Evolutionary conservation across 2,329 filamentous ascomycete genomes (phyloP).

Genomic region (Leptographium wingfieldii): DNA sequence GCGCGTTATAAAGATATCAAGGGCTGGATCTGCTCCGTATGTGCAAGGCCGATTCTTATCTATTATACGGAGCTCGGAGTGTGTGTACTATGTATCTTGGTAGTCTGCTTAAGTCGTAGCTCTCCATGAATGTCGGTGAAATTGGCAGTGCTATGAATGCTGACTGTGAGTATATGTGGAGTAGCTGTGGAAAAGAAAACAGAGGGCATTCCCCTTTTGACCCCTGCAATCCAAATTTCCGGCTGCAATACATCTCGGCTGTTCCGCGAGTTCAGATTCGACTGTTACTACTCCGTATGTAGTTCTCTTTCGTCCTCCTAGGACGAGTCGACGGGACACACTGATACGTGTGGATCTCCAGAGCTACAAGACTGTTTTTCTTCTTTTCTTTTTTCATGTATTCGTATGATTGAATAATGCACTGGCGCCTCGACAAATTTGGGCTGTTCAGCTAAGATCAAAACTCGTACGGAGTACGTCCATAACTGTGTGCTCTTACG

Average conservation of each 20-base stretch:
- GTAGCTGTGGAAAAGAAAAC: neutral
- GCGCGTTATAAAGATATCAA: neutral
- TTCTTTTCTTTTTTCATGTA: neutral
- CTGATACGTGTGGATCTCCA: neutral
- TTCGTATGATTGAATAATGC: neutral
- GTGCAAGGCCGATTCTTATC: neutral
- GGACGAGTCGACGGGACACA: neutral
- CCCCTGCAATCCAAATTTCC: conserved; percentile 11
- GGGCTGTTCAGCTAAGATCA: neutral
- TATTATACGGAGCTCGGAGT: neutral
- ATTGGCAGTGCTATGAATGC: neutral
- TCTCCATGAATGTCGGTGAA: neutral
- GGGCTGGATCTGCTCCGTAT: neutral
- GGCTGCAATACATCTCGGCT: conserved; percentile 5
- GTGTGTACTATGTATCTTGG: too few species aligned
- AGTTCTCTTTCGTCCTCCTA: neutral
- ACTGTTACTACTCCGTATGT: neutral
- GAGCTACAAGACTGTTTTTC: neutral
- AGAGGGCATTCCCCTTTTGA: neutral
- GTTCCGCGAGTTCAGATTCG: neutral
- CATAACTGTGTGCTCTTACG: too few species aligned
- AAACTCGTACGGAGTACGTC: neutral
- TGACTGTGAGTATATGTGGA: neutral
- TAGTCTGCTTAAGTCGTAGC: neutral
- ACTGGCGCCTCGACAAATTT: neutral